phyloP scores from a whole-genome alignment of 768 basidiomycete genomes.

The Lactarius akahatsu region DNA sequence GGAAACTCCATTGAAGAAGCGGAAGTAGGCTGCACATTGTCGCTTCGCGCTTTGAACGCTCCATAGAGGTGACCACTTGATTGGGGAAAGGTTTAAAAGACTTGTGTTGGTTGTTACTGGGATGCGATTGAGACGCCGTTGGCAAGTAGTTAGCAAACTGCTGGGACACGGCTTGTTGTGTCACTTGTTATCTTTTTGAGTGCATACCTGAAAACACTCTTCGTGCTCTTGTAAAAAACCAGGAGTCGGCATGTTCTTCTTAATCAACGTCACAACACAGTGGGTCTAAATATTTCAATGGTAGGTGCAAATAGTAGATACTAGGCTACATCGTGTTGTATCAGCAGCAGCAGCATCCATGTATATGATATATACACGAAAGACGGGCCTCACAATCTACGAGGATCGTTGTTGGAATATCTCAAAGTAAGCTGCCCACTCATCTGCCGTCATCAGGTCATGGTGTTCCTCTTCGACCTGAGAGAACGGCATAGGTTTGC shows the following conservation, averaged over 20 bases:
- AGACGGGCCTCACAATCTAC: slow-evolving; percentile 2
- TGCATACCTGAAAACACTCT: slow-evolving; percentile 12
- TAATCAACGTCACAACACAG: background rate
- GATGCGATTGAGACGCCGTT: slow-evolving; percentile 11
- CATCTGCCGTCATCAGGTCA: slow-evolving; percentile 90
- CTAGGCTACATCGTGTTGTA: slow-evolving; percentile 2
- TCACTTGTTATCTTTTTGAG: slow-evolving; percentile 19
- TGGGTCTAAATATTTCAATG: background rate
- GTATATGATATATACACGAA: background rate
- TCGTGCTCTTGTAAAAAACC: background rate
- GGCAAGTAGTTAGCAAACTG: slow-evolving; percentile 11
- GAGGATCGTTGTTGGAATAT: slow-evolving; percentile 51
- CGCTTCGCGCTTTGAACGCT: background rate
- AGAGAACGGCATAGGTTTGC: slow-evolving; percentile 67
- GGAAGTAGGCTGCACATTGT: slow-evolving; percentile 47
- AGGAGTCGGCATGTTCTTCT: background rate
- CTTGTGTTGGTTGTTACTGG: slow-evolving; percentile 18
- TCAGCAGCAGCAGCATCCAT: background rate
- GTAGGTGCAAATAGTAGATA: slow-evolving; percentile 7
- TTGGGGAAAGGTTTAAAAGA: background rate
- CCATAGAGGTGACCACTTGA: background rate
- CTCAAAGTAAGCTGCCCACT: slow-evolving; percentile 81
- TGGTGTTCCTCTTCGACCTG: slow-evolving; percentile 90
- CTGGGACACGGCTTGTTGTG: slow-evolving; percentile 17
- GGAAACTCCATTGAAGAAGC: slow-evolving; percentile 70